phyloP scores from a whole-genome alignment of 495 filamentous ascomycete species.

The Tuber umbilicatum region DNA sequence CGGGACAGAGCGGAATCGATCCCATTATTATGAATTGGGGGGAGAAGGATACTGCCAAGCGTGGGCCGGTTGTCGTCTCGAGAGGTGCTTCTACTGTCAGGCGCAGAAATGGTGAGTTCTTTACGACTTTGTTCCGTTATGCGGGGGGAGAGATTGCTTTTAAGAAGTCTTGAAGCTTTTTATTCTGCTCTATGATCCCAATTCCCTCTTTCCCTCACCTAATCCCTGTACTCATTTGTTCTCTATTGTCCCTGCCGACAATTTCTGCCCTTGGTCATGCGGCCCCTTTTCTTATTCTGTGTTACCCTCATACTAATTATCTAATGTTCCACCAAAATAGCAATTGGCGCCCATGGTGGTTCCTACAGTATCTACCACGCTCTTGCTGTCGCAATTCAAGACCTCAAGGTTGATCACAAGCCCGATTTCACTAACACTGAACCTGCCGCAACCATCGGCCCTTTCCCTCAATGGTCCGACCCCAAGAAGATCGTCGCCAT shows the following conservation, averaged over 20 bases:
- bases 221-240: not conserved
- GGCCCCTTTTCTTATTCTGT: slow-evolving; percentile 3
- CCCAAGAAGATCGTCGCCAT: slow-evolving; percentile 94
- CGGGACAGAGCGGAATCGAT: slow-evolving; percentile 86
- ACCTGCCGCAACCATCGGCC: slow-evolving; percentile 78
- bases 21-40: slow-evolving; percentile 88
- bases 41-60: slow-evolving; percentile 59
- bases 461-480: slow-evolving; percentile 83
- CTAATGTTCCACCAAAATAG: slow-evolving; percentile 39
- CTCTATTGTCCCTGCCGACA: slow-evolving; percentile 6
- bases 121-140: not conserved
- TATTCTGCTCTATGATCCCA: not conserved
- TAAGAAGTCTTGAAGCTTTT: not conserved
- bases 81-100: slow-evolving; percentile 68
- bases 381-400: slow-evolving; percentile 82
- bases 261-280: slow-evolving; percentile 3
- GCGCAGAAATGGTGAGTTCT: slow-evolving; percentile 69
- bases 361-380: slow-evolving; percentile 98
- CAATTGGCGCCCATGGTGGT: slow-evolving; percentile 79
- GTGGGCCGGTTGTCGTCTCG: slow-evolving; percentile 89
- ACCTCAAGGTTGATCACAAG: slow-evolving; percentile 75
- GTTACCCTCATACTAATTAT: slow-evolving; percentile 27
- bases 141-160: not conserved
- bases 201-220: slow-evolving; percentile 3
- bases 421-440: slow-evolving; percentile 94